A percentile compares a stretch with the other conserved stretches of the same genome.
Evolutionary conservation across 2,329 filamentous ascomycete genomes (phyloP).

Genomic region (Gaeumannomyces tritici): DNA sequence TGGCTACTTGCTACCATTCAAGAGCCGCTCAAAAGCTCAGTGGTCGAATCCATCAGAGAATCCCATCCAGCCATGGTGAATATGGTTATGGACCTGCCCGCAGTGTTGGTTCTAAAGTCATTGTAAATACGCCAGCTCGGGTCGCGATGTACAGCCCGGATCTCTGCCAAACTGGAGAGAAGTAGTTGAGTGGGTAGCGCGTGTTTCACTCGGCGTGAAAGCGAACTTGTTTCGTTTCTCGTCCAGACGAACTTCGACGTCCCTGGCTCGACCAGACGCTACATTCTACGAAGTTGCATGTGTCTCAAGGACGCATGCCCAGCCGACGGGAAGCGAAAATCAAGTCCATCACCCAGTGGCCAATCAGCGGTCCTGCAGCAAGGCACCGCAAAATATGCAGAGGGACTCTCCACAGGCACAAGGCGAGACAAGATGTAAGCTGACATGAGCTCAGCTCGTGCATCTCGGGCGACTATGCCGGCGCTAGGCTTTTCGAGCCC

Average conservation of each 20-base stretch:
- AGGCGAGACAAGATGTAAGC: neutral
- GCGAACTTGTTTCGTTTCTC: neutral
- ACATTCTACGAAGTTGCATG: neutral
- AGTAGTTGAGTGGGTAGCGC: too few relatives aligned
- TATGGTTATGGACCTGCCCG: neutral
- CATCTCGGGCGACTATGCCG: neutral
- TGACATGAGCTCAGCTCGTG: neutral
- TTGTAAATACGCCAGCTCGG: neutral
- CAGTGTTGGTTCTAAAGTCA: neutral
- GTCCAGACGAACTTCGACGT: neutral
- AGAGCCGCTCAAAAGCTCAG: too few relatives aligned
- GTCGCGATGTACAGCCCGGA: neutral
- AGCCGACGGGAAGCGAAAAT: neutral
- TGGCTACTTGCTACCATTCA: too few relatives aligned
- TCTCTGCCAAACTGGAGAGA: too few relatives aligned
- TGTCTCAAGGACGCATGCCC: neutral
- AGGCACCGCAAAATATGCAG: neutral
- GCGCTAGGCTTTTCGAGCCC: neutral
- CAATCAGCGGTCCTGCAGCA: neutral
- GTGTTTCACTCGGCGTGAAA: too few relatives aligned
- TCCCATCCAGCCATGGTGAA: too few relatives aligned
- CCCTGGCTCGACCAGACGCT: neutral
- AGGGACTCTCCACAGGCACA: neutral
- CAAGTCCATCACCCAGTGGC: neutral
- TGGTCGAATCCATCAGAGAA: too few relatives aligned